phyloP scores from a whole-genome alignment of 148 eudicot genomes.

The Vaccinium myrtillus region DNA sequence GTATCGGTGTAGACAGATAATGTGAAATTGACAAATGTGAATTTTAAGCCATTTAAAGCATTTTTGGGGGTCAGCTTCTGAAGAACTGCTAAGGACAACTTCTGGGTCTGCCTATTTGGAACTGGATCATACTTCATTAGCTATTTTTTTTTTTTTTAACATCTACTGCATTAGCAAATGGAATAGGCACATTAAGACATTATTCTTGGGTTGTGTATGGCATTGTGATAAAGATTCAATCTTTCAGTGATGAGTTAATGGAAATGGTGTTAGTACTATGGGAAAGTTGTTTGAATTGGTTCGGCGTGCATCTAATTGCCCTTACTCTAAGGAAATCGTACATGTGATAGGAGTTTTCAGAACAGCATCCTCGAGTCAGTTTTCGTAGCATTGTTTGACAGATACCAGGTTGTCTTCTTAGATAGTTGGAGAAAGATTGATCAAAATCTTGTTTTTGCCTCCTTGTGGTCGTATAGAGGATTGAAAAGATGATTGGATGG shows the following conservation, averaged over 20 bases:
- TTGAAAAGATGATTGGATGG: too few species aligned
- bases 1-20: background rate
- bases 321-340: background rate
- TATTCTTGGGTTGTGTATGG: background rate
- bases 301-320: background rate
- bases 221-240: background rate
- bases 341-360: background rate
- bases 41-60: background rate
- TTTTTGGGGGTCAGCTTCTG: background rate
- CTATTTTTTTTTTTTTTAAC: too few species aligned
- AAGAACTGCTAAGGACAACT: background rate
- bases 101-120: background rate
- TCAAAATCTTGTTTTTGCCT: background rate
- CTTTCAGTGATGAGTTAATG: background rate
- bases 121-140: background rate
- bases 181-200: background rate
- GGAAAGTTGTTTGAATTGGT: background rate
- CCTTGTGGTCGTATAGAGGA: background rate
- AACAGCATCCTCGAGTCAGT: background rate
- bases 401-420: background rate
- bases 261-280: background rate
- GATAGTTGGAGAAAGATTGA: background rate
- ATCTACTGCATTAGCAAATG: background rate
- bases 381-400: background rate
- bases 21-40: background rate